These are phyloP conservation scores for Aspergillus intermedius DNA, from an alignment of 2,329 filamentous ascomycete genomes.

Conservation along the genomic window DNA sequence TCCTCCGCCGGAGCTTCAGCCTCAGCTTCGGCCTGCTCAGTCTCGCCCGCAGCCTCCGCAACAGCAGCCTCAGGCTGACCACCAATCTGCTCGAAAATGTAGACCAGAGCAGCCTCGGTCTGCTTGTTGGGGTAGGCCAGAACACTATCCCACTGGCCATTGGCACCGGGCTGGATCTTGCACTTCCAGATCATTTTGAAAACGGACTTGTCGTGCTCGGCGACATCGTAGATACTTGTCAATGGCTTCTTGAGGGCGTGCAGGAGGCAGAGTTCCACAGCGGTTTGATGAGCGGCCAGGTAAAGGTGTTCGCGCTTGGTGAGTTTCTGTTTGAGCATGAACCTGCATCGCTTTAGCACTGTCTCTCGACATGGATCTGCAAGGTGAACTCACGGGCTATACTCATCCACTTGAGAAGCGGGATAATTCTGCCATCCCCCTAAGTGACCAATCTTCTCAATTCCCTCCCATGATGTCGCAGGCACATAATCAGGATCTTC, in stretches of 20 bases:
- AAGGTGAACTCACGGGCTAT: conserved; percentile 33
- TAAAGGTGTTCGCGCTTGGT: conserved; percentile 30
- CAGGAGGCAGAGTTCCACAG: conserved; percentile 51
- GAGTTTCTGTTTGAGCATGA: conserved; percentile 32
- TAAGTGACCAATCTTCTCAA: conserved; percentile 50
- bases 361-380: background rate
- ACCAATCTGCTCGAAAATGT: conserved; percentile 31
- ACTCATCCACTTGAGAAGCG: conserved; percentile 32
- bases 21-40: conserved; percentile 6
- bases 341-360: conserved; percentile 12
- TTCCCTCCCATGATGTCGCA: conserved; percentile 46
- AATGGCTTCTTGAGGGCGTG: conserved; percentile 36
- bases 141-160: conserved; percentile 16
- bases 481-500: conserved; percentile 35
- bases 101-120: conserved; percentile 25
- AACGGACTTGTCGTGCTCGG: conserved; percentile 23
- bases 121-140: conserved; percentile 28
- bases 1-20: conserved; percentile 6
- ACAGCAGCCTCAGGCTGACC: conserved; percentile 9
- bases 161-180: conserved; percentile 21
- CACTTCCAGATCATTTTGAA: conserved; percentile 27
- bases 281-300: conserved; percentile 47
- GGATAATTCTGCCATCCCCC: conserved; percentile 35
- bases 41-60: conserved; percentile 1
- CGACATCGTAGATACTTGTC: conserved; percentile 27